A percentile compares a stretch with the other conserved stretches of the same genome.
Evolutionary conservation across 2,329 filamentous ascomycete species (phyloP).

Genomic region (Colletotrichum melonis): DNA sequence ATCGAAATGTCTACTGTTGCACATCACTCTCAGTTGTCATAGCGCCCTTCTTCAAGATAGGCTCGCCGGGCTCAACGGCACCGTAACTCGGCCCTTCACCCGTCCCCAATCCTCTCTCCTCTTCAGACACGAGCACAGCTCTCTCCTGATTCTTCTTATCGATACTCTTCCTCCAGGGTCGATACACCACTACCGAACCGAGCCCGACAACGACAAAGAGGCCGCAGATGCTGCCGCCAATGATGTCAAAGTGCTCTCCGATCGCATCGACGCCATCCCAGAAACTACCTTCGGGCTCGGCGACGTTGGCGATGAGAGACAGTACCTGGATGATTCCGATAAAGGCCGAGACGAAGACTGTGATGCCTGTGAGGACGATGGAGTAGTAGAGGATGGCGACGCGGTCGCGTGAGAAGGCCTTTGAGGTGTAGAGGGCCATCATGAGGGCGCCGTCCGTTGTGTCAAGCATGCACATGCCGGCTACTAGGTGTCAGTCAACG

Average conservation of each 20-base stretch:
- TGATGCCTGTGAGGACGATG: slow-evolving; percentile 85
- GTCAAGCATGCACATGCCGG: slow-evolving; percentile 95
- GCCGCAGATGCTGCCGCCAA: slow-evolving; percentile 88
- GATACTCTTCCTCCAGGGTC: slow-evolving; percentile 76
- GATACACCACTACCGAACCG: slow-evolving; percentile 80
- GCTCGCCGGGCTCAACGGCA: slow-evolving; percentile 49
- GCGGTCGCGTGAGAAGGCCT: slow-evolving; percentile 79
- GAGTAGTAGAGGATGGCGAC: slow-evolving; percentile 97
- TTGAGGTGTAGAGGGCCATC: slow-evolving; percentile 92
- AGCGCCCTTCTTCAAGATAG: background rate
- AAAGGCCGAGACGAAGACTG: slow-evolving; percentile 83
- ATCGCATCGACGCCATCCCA: slow-evolving; percentile 87
- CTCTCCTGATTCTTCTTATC: slow-evolving; percentile 42
- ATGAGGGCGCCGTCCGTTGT: slow-evolving; percentile 94
- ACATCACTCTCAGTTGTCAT: background rate
- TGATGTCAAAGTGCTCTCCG: slow-evolving; percentile 85
- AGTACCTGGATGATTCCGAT: slow-evolving; percentile 90
- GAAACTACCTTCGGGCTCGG: slow-evolving; percentile 79
- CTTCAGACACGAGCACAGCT: background rate
- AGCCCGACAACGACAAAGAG: slow-evolving; percentile 83
- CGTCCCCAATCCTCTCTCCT: slow-evolving; percentile 25
- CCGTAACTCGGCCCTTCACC: slow-evolving; percentile 63
- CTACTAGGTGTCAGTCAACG: slow-evolving; percentile 51
- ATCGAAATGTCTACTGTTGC: background rate
- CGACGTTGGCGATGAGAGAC: slow-evolving; percentile 81